Evolutionary conservation across 169 alveolate genomes (phyloP).

Genomic region (Perkinsus olseni): DNA sequence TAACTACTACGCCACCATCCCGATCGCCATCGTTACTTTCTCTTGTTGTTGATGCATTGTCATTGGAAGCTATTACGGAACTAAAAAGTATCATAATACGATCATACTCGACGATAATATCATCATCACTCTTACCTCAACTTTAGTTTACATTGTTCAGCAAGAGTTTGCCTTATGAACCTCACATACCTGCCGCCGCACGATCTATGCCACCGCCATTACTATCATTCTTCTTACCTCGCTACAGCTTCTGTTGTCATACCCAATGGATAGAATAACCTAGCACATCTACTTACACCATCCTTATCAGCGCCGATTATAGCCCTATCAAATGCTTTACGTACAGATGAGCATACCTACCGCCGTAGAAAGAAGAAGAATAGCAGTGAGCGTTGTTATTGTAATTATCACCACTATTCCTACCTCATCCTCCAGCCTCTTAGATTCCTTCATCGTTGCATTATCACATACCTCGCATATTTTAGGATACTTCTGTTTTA

Average conservation of each 20-base stretch:
- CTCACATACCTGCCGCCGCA: no score
- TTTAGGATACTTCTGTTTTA: neutral
- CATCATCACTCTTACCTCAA: neutral
- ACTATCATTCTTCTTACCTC: no score
- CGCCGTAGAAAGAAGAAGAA: no score
- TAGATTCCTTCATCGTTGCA: neutral
- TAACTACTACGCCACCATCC: neutral
- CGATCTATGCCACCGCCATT: no score
- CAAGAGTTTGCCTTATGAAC: neutral
- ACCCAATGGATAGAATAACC: conserved; percentile 12
- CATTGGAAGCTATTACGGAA: neutral
- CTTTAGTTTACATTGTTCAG: neutral
- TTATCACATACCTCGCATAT: neutral
- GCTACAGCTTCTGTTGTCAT: neutral
- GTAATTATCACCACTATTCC: neutral
- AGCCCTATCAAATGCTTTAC: conserved; percentile 1
- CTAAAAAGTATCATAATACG: neutral
- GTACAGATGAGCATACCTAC: neutral
- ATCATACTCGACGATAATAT: no score
- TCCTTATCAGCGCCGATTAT: neutral
- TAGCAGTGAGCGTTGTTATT: neutral
- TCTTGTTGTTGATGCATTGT: neutral
- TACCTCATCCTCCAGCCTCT: neutral
- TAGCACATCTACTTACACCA: conserved; percentile 8
- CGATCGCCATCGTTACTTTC: neutral